Percentiles rank a stretch among this genome's conserved stretches.
Conservation (phyloP, 805 yeast species). For the Lachancea lanzarotensis region DNA sequence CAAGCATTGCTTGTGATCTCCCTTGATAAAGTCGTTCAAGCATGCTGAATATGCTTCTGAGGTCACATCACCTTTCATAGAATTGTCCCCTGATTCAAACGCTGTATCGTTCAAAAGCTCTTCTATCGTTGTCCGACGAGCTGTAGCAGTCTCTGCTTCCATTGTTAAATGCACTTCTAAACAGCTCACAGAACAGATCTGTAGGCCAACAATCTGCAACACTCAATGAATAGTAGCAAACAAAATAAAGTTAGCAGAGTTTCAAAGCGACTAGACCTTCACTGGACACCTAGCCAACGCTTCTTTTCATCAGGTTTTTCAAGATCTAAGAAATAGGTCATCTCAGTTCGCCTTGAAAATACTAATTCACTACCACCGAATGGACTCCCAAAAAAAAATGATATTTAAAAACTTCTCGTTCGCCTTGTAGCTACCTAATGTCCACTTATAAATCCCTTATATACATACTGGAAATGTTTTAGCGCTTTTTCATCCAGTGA, state of each 20-base stretch:
- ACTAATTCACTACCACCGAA: not conserved
- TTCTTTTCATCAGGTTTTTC: not conserved
- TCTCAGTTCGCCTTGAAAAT: not conserved
- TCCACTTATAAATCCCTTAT: not conserved
- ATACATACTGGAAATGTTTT: not conserved
- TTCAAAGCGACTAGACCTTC: too few relatives aligned
- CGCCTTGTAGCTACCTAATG: not conserved
- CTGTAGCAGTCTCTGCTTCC: not conserved
- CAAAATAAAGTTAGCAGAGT: too few relatives aligned
- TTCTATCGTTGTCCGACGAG: conserved; percentile 11
- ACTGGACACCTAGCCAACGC: too few relatives aligned
- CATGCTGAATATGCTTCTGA: not conserved
- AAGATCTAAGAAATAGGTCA: not conserved
- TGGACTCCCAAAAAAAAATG: not conserved
- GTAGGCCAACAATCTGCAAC: too few relatives aligned
- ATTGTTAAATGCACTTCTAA: not conserved
- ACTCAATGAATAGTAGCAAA: too few relatives aligned
- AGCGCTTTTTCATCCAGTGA: not conserved
- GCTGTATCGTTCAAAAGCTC: conserved; percentile 20
- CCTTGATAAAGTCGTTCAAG: conserved; percentile 16
- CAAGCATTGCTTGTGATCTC: conserved; percentile 18
- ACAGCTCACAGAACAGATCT: too few relatives aligned
- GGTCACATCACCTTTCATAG: not conserved
- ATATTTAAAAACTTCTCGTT: not conserved
- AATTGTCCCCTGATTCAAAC: conserved; percentile 5